These are phyloP conservation scores for Nakazawaea ambrosiae DNA, from an alignment of 805 yeast species.

Conservation along the genomic window DNA sequence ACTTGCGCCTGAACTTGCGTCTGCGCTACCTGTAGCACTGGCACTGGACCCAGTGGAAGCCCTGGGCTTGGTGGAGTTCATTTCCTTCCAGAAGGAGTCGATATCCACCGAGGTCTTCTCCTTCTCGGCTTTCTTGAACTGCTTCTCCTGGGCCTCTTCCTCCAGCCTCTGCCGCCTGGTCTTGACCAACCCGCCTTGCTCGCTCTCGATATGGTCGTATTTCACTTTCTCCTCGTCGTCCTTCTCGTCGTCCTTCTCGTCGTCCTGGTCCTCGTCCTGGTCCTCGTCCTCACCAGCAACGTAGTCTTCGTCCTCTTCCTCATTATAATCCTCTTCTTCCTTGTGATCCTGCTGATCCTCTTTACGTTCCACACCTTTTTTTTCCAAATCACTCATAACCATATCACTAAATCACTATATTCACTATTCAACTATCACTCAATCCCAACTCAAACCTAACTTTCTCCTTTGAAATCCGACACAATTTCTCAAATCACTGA, in stretches of 20 bases:
- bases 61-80: slow-evolving; percentile 27
- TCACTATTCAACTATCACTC: too few species aligned
- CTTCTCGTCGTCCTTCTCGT: slow-evolving; percentile 24
- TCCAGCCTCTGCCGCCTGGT: slow-evolving; percentile 57
- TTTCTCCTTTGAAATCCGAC: too few species aligned
- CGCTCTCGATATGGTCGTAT: slow-evolving; percentile 49
- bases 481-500: too few species aligned
- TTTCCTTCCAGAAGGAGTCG: slow-evolving; percentile 46
- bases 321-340: slow-evolving; percentile 39
- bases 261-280: slow-evolving; percentile 26
- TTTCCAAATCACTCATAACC: too few species aligned
- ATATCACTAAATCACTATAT: too few species aligned
- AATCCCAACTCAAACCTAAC: too few species aligned
- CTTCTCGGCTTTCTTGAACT: slow-evolving; percentile 13
- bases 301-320: slow-evolving; percentile 52
- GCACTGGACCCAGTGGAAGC: neutral
- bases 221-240: slow-evolving; percentile 22
- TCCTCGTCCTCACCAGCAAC: slow-evolving; percentile 17
- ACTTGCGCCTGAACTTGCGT: neutral
- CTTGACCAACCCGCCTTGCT: slow-evolving; percentile 56
- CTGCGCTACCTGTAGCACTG: neutral
- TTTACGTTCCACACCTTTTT: neutral
- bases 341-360: neutral
- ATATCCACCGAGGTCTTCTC: slow-evolving; percentile 32
- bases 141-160: slow-evolving; percentile 27